Conservation (phyloP, 2,329 filamentous ascomycete genomes). For the Fusarium phyllophilum region DNA sequence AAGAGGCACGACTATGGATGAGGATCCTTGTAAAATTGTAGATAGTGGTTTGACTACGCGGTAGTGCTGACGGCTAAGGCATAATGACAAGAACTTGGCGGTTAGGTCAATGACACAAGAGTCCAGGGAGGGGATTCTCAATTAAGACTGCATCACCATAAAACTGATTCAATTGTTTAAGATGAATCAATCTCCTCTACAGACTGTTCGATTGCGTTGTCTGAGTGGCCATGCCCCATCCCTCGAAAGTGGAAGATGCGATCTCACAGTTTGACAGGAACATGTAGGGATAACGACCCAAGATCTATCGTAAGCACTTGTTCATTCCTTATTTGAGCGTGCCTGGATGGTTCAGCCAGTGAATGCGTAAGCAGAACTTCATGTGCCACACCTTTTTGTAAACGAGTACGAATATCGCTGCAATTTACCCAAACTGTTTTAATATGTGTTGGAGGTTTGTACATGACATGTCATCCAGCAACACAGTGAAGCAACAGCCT, state of each 20-base stretch:
- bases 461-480: accelerated
- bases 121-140: background rate
- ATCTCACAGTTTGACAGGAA: background rate
- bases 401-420: background rate
- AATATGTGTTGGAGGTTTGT: no score
- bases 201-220: background rate
- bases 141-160: background rate
- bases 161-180: background rate
- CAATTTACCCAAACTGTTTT: accelerated
- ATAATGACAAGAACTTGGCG: background rate
- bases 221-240: background rate
- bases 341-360: background rate
- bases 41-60: background rate
- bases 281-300: background rate
- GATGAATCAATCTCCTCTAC: no score
- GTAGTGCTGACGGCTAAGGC: slow-evolving; percentile 1
- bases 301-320: background rate
- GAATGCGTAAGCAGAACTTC: background rate
- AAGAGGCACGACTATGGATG: background rate
- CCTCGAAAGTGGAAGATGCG: accelerated
- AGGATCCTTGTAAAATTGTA: background rate
- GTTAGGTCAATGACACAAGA: background rate
- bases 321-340: no score
- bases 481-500: no score
- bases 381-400: background rate